Evolutionary conservation across 2,329 filamentous ascomycete genomes (phyloP).

Genomic region (Alternaria viburni): DNA sequence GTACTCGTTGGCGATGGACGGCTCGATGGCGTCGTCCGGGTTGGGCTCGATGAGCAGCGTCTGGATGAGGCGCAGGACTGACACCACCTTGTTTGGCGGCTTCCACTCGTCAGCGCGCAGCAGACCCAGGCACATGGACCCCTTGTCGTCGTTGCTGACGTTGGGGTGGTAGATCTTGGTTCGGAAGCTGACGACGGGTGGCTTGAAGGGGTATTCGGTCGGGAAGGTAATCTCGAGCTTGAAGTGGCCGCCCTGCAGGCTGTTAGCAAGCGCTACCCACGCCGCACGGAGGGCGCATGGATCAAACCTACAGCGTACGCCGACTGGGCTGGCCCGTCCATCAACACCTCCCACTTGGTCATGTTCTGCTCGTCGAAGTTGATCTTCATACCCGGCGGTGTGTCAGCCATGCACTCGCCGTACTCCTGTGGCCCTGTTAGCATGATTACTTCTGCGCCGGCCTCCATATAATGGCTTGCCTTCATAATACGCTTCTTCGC

Average conservation of each 20-base stretch:
- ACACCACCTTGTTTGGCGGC: slow-evolving; percentile 76
- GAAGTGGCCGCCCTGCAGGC: slow-evolving; percentile 71
- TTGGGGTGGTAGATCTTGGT: slow-evolving; percentile 98
- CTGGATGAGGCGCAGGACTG: slow-evolving; percentile 78
- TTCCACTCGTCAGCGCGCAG: slow-evolving; percentile 92
- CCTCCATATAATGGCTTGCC: slow-evolving; percentile 32
- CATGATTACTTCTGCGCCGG: background rate
- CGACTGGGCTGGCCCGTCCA: slow-evolving; percentile 70
- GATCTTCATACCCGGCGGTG: slow-evolving; percentile 48
- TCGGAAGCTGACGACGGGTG: slow-evolving; percentile 77
- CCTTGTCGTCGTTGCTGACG: slow-evolving; percentile 83
- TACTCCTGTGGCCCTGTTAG: slow-evolving; percentile 40
- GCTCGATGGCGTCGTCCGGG: slow-evolving; percentile 88
- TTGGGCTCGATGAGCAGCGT: slow-evolving; percentile 80
- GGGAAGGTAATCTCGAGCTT: slow-evolving; percentile 75
- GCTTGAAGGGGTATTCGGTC: slow-evolving; percentile 87
- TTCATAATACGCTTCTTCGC: slow-evolving; percentile 57
- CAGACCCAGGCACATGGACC: slow-evolving; percentile 83
- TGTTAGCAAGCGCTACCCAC: slow-evolving; percentile 13
- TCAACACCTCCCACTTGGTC: slow-evolving; percentile 70
- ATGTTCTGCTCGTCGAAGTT: slow-evolving; percentile 67
- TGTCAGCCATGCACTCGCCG: slow-evolving; percentile 45
- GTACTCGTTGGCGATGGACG: slow-evolving; percentile 84
- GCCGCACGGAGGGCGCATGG: background rate
- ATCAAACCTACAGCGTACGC: slow-evolving; percentile 64